Conservation (phyloP, 2,329 filamentous ascomycete genomes). For the Arthrobotrys musiformis region DNA sequence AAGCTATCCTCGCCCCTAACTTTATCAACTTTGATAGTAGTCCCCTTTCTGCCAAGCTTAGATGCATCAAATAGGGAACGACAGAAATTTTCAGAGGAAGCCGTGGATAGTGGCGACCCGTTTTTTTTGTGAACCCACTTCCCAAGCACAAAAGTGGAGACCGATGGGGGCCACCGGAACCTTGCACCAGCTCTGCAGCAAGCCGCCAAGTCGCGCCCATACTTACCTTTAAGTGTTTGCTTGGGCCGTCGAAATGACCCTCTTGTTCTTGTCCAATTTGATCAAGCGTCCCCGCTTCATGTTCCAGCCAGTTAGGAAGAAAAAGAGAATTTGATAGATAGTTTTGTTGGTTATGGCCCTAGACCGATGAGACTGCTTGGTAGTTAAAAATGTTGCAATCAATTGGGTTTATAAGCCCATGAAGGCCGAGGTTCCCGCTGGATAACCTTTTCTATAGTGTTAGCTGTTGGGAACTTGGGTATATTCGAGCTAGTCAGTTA, state of each 20-base stretch:
- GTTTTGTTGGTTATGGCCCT: neutral
- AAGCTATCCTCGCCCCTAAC: conserved; percentile 26
- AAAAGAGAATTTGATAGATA: neutral
- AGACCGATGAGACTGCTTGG: neutral
- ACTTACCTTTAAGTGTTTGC: conserved; percentile 33
- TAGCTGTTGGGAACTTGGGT: conserved; percentile 32
- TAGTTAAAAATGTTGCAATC: conserved; percentile 9
- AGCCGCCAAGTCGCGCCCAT: conserved; percentile 43
- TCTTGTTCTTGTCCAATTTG: conserved; percentile 10
- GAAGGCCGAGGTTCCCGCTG: conserved; percentile 17
- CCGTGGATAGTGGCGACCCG: conserved; percentile 53
- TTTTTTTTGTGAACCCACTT: conserved; percentile 47
- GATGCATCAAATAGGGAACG: conserved; percentile 37
- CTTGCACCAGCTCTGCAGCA: conserved; percentile 50
- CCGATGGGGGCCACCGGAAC: conserved; percentile 44
- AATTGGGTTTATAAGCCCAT: neutral
- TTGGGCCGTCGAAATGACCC: conserved; percentile 38
- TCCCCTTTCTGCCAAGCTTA: conserved; percentile 20
- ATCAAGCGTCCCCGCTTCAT: neutral
- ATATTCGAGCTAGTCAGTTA: conserved; percentile 45
- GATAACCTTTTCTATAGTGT: neutral
- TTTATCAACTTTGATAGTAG: conserved; percentile 20
- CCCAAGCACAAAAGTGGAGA: conserved; percentile 45
- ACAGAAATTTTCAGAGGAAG: conserved; percentile 28
- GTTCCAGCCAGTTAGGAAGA: neutral